A percentile compares a stretch with the other conserved stretches of the same genome.
phyloP scores from a whole-genome alignment of 257 asterid species.

The Coffea eugenioides region DNA sequence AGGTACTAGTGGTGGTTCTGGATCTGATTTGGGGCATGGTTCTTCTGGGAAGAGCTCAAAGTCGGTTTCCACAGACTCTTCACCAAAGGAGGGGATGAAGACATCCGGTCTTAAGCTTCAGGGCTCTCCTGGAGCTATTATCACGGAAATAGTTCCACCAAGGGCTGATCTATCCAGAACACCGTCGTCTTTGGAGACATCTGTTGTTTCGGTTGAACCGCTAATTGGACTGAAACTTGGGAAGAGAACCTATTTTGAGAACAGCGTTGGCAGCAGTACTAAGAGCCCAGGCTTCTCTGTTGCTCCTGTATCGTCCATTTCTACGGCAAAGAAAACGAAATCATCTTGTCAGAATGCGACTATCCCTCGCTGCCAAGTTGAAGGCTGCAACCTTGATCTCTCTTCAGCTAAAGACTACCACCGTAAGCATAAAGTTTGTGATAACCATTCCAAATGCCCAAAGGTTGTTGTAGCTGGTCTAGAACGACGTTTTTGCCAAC shows the following conservation, averaged over 20 bases:
- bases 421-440: constrained; percentile 87
- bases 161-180: constrained; percentile 30
- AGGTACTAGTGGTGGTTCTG: constrained; percentile 53
- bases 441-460: constrained; percentile 68
- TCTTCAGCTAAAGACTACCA: constrained; percentile 82
- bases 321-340: constrained; percentile 51
- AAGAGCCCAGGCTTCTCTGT: constrained; percentile 43
- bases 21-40: constrained; percentile 60
- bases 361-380: constrained; percentile 63
- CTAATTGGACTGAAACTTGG: constrained; percentile 77
- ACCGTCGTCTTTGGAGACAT: constrained; percentile 49
- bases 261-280: constrained; percentile 38
- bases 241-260: constrained; percentile 76
- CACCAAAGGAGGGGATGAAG: constrained; percentile 45
- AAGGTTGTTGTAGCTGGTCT: constrained; percentile 64
- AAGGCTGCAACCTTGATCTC: constrained; percentile 80
- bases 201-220: constrained; percentile 56
- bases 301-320: constrained; percentile 43
- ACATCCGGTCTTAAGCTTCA: constrained; percentile 44
- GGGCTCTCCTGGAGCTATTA: constrained; percentile 29
- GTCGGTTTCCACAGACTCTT: constrained; percentile 73
- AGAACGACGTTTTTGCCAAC: constrained; percentile 93
- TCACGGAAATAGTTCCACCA: constrained; percentile 15
- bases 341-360: constrained; percentile 37
- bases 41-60: constrained; percentile 79